phyloP scores from a whole-genome alignment of 768 basidiomycete species.

The Favolaschia claudopus region DNA sequence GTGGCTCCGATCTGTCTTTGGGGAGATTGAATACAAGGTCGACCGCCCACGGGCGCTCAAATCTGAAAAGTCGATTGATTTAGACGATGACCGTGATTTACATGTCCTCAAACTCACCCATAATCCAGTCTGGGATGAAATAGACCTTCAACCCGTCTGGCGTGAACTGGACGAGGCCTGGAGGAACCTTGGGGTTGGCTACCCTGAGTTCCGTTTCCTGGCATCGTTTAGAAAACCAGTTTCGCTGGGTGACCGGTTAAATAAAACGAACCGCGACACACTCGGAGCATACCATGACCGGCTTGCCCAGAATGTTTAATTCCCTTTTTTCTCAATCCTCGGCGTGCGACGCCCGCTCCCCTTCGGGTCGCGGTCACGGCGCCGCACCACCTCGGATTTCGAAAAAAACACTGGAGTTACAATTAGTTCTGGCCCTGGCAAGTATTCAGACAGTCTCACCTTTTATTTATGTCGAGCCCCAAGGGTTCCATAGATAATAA shows the following conservation, averaged over 20 bases:
- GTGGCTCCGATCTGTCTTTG: slow-evolving; percentile 14
- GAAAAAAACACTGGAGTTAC: too few relatives aligned
- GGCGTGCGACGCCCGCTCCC: too few relatives aligned
- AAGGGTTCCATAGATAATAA: too few relatives aligned
- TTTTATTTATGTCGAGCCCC: too few relatives aligned
- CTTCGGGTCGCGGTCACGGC: too few relatives aligned
- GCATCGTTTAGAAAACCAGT: slow-evolving; percentile 3
- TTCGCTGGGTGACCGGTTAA: slow-evolving; percentile 13
- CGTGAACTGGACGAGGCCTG: not conserved
- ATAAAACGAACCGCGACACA: not conserved
- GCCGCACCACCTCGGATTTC: too few relatives aligned
- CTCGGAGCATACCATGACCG: not conserved
- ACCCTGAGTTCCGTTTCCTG: not conserved
- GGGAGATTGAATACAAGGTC: not conserved
- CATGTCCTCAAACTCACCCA: too few relatives aligned
- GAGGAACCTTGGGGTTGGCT: slow-evolving; percentile 1
- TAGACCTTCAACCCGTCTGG: not conserved
- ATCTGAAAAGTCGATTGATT: not conserved
- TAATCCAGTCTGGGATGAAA: slow-evolving; percentile 4
- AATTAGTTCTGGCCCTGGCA: too few relatives aligned
- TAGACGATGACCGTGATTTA: not conserved
- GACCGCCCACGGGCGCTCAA: slow-evolving; percentile 12
- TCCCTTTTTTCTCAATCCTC: too few relatives aligned
- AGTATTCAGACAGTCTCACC: too few relatives aligned
- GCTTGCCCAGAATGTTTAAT: too few relatives aligned